Base-by-base conservation (phyloP, 1,139 yeast genomes). In the Suhomyces ambrosiae region DNA sequence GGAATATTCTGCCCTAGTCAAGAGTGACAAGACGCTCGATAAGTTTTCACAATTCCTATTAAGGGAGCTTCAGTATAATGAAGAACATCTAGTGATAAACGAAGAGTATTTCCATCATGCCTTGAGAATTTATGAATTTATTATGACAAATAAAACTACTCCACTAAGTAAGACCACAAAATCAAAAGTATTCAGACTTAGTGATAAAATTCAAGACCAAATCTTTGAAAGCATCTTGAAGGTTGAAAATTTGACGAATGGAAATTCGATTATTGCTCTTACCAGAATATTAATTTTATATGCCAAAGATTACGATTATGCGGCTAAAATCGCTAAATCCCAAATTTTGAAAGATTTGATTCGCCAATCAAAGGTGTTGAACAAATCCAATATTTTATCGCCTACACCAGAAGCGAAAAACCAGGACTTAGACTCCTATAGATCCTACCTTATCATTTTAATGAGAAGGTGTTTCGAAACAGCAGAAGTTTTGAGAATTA, bases 381-480 rank as follows among this genome's bases (percentile, higher is more conserved):
- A 23, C 10, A 16, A 33, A n/a, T 23, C 32, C 6, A 7, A 12
- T 9, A 11, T 25, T 11, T 17, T 30, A 4, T 10, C 21, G 6
- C 9, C 27, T 3, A 27, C 14, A 7, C 23, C 32, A 23, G 41
- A 47, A n/a, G 32, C 17, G 6, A 34, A 41, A 15, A 33, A 35
- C 16, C 35, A 39, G n/a, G 48, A 45, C 4, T 27, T 61, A 14
- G 60, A 54, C 1, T 21, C 33, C 4, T 45, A 40, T 27, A 48
- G 47, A 30, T 36, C 39, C 18, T 38, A 49, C 3, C 33, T 59
- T 4, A 60, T 75, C 3, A 65, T 79, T 16, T 64, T 88, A 19
- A 60, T 83, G 4, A 74, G 96, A 52, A 71, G 86, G 37, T 79
- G 89, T 40, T 80, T 82, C 53, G 97, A 90, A 55, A 74, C 80